Evolutionary conservation across 495 filamentous ascomycete species (phyloP), one percentile per base, ranked within the genome.

Genomic region (Eremomyces bilateralis): DNA sequence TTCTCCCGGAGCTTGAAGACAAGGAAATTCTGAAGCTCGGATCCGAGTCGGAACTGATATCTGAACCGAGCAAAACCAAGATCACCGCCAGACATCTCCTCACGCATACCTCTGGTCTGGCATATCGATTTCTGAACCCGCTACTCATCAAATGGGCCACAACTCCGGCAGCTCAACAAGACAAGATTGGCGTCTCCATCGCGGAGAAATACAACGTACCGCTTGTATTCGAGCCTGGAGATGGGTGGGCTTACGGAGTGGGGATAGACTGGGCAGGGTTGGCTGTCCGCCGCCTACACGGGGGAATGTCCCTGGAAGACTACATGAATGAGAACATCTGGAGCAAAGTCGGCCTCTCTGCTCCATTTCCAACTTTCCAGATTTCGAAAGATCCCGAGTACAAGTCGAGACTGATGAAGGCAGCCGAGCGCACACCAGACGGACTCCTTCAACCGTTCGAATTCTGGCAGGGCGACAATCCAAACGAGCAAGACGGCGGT

Each of bases 321-420:
- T 75, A 69, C 43, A 56, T 71, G 34, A 53, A 67, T 29, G 44
- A 57, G 35, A 43, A 67, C 44, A 65, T 75, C 38, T 71, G 72
- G 42, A 38, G 24, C 24, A 27, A 13, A 27, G 24, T 27, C 6
- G 24, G 24, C 8, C 6, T 8, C 8, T 8, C 8, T 13, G 6
- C 24, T 6, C n/a, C n/a, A n/a, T n/a, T n/a, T n/a, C n/a, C n/a
- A n/a, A 27, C 24, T 6, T 27, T 27, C 13, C 6, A 13, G 24
- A 6, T 27, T 6, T 6, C 24, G 24, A 27, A 27, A 27, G 24
- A 27, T 6, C 8, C 24, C 8, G 13, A 27, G 24, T 8, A 8
- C 24, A 27, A 27, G 24, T 6, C 6, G 24, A 27, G 24, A 13
- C 13, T 27, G 24, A 6, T 27, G 24, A 27, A 27, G 24, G 13